Percentiles rank a stretch among this genome's conserved stretches.
phyloP scores from a whole-genome alignment of 352 stramenopile species.

The Phytophthora quininea region DNA sequence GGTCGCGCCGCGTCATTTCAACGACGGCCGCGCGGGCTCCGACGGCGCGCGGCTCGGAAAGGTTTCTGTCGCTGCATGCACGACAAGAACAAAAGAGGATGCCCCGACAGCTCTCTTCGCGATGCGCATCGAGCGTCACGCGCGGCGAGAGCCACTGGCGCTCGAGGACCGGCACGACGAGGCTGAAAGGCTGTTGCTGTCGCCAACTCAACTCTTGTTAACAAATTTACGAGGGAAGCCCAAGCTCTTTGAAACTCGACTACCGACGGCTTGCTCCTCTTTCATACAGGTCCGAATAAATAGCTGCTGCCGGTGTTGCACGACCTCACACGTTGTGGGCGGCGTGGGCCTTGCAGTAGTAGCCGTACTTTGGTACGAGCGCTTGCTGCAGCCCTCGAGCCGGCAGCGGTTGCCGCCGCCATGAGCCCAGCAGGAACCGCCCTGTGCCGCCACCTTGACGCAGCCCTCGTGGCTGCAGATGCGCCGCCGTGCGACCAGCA shows the following conservation, averaged over 20 bases:
- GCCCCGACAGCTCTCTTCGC: neutral
- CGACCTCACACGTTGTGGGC: constrained; percentile 32
- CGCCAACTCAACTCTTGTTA: neutral
- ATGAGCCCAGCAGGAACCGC: constrained; percentile 69
- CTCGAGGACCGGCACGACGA: constrained; percentile 10
- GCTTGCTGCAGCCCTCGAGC: no score
- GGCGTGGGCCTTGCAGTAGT: constrained; percentile 68
- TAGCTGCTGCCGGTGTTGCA: constrained; percentile 12
- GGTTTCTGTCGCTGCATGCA: constrained; percentile 2
- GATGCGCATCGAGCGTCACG: neutral
- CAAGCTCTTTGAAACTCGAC: neutral
- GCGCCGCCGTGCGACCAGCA: constrained; percentile 81
- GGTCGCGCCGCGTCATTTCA: constrained; percentile 18
- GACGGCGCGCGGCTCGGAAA: no score
- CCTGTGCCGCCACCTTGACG: constrained; percentile 68
- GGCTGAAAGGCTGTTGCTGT: no score
- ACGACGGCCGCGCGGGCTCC: no score
- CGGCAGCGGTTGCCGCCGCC: no score
- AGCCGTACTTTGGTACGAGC: no score
- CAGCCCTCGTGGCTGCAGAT: constrained; percentile 68
- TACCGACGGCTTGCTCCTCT: constrained; percentile 2
- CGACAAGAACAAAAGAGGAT: constrained; percentile 33
- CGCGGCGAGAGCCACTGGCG: constrained; percentile 1
- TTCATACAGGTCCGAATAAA: constrained; percentile 34
- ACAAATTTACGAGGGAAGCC: constrained; percentile 15